These are phyloP conservation scores for Sclerotinia trifoliorum DNA, from an alignment of 2,329 filamentous ascomycete species.

Conservation along the genomic window DNA sequence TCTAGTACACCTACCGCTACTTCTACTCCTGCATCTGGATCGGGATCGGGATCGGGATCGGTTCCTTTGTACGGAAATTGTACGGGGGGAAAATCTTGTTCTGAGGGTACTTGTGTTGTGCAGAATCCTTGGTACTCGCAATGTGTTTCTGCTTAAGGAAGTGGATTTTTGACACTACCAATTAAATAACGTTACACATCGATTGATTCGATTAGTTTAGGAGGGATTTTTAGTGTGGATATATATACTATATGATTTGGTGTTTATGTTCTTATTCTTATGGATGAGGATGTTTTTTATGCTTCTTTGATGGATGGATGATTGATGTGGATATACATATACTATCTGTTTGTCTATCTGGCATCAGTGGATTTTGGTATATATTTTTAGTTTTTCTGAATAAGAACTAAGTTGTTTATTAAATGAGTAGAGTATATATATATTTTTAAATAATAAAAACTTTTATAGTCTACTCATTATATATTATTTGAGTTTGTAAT, in stretches of 20 bases:
- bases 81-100: not conserved
- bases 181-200: too few species aligned
- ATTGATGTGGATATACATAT: not conserved
- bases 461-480: too few species aligned
- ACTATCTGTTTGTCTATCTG: not conserved
- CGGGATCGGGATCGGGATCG: not conserved
- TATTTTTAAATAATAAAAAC: not conserved
- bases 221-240: too few species aligned
- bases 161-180: not conserved
- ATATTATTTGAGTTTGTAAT: too few species aligned
- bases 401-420: not conserved
- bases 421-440: too few species aligned
- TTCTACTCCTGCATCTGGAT: not conserved
- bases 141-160: not conserved
- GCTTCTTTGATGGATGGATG: not conserved
- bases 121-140: conserved; percentile 1
- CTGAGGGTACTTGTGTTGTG: not conserved
- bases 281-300: not conserved
- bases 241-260: not conserved
- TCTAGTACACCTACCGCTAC: not conserved
- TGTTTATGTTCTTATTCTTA: too few species aligned
- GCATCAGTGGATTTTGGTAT: not conserved
- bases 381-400: not conserved
- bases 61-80: conserved; percentile 8
- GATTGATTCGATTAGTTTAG: too few species aligned